Base-by-base conservation (phyloP, 805 yeast genomes). In the Hanseniaspora lachancei region DNA sequence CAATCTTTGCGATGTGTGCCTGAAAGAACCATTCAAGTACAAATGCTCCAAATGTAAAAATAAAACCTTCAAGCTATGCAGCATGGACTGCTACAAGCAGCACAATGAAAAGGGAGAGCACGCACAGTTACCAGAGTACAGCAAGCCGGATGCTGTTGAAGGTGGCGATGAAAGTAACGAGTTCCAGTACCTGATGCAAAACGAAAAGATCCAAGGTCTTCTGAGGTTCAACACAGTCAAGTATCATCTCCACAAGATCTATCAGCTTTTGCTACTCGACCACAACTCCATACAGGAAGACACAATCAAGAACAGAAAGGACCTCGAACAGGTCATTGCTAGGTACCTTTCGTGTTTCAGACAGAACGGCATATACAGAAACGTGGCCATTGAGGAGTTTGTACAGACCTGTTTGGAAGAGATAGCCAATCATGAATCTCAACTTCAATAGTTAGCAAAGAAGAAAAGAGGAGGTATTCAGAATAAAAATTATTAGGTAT, bases 371-470 rank as follows among this genome's bases (percentile, higher is more conserved):
- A 59, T 73, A 0, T 86, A 82, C 61, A 75, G 75, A 50, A 83
- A 83, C 63, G 79, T 72, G 57, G 69, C 81, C 20, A 75, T 83
- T 15, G 86, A 82, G 64, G 88, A 82, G 58, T 83, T 83, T 65
- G 76, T 82, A 43, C 67, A 35, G 62, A 44, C 58, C 62, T 29
- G 58, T 49, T 54, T 64, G 39, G 53, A 52, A 16, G 55, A 58
- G 40, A 23, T 60, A 46, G 49, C 57, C 16, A 46, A 51, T 32
- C 51, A 43, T 4, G 58, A 58, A 44, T 18, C 24, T 5, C 13
- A 42, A 42, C 23, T 13, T 5, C 12, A 15, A 32, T 20, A 23
- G 24, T 9, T 42, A 8, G 23, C 8, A 7, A 9, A 43, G 7
- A 18, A 20, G 20, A 36, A 48, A 38, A 7, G 2, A 8, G 2